These are phyloP conservation scores for Phanerochaete carnosa DNA, from an alignment of 768 basidiomycete genomes.

Conservation along the genomic window DNA sequence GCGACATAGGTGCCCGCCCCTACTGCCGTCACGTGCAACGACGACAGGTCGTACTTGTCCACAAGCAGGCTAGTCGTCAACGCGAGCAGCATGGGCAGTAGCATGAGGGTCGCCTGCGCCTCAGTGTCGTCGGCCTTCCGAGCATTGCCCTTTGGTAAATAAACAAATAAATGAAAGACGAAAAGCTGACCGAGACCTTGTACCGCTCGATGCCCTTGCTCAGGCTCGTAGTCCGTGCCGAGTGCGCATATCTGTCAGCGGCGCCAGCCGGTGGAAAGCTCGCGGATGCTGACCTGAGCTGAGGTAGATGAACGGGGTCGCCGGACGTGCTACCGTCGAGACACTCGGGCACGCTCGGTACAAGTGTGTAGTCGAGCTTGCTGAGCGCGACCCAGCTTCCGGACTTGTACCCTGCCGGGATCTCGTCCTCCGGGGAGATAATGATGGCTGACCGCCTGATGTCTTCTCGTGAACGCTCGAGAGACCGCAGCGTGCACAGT, in stretches of 20 bases:
- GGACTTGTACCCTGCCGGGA: constrained; percentile 19
- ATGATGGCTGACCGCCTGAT: constrained; percentile 48
- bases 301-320: constrained; percentile 66
- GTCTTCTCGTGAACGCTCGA: constrained; percentile 44
- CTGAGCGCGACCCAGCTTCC: constrained; percentile 36
- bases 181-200: constrained; percentile 41
- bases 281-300: constrained; percentile 36
- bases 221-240: constrained; percentile 39
- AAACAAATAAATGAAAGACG: too few species aligned
- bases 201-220: constrained; percentile 49
- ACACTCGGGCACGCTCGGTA: constrained; percentile 47
- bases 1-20: constrained; percentile 77
- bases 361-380: constrained; percentile 48
- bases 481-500: constrained; percentile 48
- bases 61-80: constrained; percentile 55
- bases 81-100: constrained; percentile 78
- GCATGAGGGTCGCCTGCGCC: constrained; percentile 33
- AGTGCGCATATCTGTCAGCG: not conserved
- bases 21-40: constrained; percentile 47
- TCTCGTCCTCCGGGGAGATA: constrained; percentile 36
- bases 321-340: constrained; percentile 49
- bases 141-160: not conserved
- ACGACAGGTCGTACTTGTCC: constrained; percentile 62
- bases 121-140: not conserved
- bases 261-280: not conserved